Percentiles rank a stretch among this genome's conserved stretches.
Conservation (phyloP, 1,284 basidiomycete genomes). For the Peniophora sp. region DNA sequence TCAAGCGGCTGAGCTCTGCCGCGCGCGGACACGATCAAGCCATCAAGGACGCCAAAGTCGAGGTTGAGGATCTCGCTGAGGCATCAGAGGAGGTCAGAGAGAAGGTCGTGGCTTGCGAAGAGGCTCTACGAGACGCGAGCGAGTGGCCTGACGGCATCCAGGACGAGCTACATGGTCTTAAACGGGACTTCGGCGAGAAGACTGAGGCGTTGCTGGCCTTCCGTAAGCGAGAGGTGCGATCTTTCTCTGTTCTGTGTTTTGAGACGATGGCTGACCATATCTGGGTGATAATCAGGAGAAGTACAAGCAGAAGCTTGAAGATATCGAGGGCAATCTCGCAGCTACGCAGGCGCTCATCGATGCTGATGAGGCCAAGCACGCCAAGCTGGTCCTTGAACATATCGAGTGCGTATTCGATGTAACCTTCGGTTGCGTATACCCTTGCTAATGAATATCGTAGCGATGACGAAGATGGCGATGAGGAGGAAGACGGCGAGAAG, state of each 20-base stretch:
- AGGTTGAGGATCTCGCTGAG: conserved; percentile 56
- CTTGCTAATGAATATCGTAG: conserved; percentile 35
- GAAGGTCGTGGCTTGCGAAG: conserved; percentile 60
- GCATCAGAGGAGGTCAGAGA: conserved; percentile 52
- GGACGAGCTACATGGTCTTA: conserved; percentile 73
- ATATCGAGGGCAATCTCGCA: conserved; percentile 55
- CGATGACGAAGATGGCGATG: conserved; percentile 30
- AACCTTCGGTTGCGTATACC: background rate
- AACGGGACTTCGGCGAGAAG: conserved; percentile 76
- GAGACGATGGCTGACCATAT: background rate
- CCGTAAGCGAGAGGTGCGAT: conserved; percentile 71
- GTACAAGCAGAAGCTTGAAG: conserved; percentile 67
- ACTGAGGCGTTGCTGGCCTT: conserved; percentile 77
- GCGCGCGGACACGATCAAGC: conserved; percentile 50
- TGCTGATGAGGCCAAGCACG: conserved; percentile 69
- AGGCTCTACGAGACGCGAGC: conserved; percentile 71
- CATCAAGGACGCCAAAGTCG: conserved; percentile 62
- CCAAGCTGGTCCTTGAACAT: conserved; percentile 72
- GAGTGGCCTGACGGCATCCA: conserved; percentile 66
- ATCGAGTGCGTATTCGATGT: conserved; percentile 68
- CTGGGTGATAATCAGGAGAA: conserved; percentile 48
- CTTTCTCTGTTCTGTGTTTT: background rate
- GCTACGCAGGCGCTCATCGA: conserved; percentile 59
- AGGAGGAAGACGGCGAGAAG: conserved; percentile 23
- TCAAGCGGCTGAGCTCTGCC: conserved; percentile 55